Evolutionary conservation across 2,329 filamentous ascomycete species (phyloP).

Genomic region (Exophiala aquamarina): DNA sequence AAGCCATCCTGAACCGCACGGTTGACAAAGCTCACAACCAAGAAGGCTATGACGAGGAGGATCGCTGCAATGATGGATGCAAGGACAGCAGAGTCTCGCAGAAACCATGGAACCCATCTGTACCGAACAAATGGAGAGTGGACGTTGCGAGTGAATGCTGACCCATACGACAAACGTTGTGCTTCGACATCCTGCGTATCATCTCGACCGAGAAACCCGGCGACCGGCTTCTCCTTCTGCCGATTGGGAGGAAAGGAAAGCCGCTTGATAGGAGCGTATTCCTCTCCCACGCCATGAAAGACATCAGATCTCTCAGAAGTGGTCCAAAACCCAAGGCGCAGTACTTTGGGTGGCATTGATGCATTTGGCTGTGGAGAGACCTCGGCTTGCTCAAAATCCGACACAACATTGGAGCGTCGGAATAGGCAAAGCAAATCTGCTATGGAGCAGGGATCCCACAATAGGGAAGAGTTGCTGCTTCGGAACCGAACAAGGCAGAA

Average conservation of each 20-base stretch:
- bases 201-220: slow-evolving; percentile 11
- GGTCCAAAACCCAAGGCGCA: slow-evolving; percentile 85
- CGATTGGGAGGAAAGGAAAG: slow-evolving; percentile 43
- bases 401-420: slow-evolving; percentile 74
- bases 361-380: slow-evolving; percentile 49
- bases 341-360: slow-evolving; percentile 57
- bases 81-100: slow-evolving; percentile 66
- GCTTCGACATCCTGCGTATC: slow-evolving; percentile 39
- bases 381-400: slow-evolving; percentile 70
- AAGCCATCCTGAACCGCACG: slow-evolving; percentile 69
- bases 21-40: slow-evolving; percentile 77
- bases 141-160: slow-evolving; percentile 51
- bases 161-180: slow-evolving; percentile 38
- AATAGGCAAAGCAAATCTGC: slow-evolving; percentile 79
- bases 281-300: slow-evolving; percentile 78
- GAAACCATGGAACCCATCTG: slow-evolving; percentile 74
- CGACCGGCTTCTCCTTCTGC: slow-evolving; percentile 9
- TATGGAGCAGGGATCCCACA: slow-evolving; percentile 81
- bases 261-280: slow-evolving; percentile 51
- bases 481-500: slow-evolving; percentile 66
- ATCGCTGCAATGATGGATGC: slow-evolving; percentile 63
- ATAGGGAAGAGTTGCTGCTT: slow-evolving; percentile 67
- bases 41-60: slow-evolving; percentile 66
- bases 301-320: slow-evolving; percentile 65
- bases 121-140: slow-evolving; percentile 57